Evolutionary conservation across 306 rosid species (phyloP), one percentile per base, ranked within the genome.

Genomic region (Lagenaria siceraria): DNA sequence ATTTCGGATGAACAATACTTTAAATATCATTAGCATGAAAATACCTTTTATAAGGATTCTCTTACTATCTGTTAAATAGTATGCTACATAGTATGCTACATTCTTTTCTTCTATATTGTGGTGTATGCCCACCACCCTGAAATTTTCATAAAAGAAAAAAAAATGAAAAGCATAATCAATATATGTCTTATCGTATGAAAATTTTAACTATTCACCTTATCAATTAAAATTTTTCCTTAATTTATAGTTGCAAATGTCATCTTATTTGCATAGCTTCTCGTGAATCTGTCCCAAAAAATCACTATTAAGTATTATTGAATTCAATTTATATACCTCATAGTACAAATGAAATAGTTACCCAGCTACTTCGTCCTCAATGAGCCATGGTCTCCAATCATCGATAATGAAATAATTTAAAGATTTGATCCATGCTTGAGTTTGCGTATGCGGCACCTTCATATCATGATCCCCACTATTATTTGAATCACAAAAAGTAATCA

Each of bases 331-430:
- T 1, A 7, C 21, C 2, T n/a, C 1, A 38, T 8, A 65, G 10
- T 38, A 65, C 10, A 38, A 29, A 65, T 38, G 4, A 35, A 4
- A 64, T 18, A 73, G 65, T 40, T 61, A 82, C 85, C 85, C 85
- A 9, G 77, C 77, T 48, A 78, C 75, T 78, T 81, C 79, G 53
- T 80, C 81, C 0, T 14, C 78, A 0, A 82, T 64, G 46, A 79
- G 78, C 88, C 85, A 85, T 7, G 86, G 88, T 46, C 86, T 78
- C 88, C 88, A 85, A 8, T 82, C 64, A 27, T 33, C 21, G 15
- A 18, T 75, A 27, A 85, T n/a, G 1, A 82, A 65, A 42, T 80
- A 59, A 59, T 81, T 81, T 40, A 85, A 81, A 54, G 64, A 68
- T 60, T 33, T 75, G 42, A 81, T 81, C 87, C 82, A 84, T 15